Evolutionary conservation across 2,329 filamentous ascomycete species (phyloP).

Genomic region (Calonectria honghensis): DNA sequence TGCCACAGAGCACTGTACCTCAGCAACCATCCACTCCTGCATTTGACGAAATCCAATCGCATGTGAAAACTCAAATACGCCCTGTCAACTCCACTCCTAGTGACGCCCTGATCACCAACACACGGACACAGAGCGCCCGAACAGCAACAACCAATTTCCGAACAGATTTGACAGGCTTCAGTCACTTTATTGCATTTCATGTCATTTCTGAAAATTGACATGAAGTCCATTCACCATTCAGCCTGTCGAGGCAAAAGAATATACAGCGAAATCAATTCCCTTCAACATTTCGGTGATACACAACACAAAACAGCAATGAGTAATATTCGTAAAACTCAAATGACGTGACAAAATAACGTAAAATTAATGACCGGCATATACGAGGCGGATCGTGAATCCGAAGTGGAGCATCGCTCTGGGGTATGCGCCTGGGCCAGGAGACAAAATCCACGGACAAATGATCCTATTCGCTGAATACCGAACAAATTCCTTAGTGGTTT

Average conservation of each 20-base stretch:
- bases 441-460: constrained; percentile 2
- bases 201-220: not conserved
- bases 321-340: not conserved
- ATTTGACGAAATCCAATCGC: no score
- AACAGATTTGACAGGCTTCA: not conserved
- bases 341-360: constrained; percentile 12
- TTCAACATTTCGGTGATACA: not conserved
- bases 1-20: no score
- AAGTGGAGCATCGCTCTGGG: constrained; percentile 4
- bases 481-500: not conserved
- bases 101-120: not conserved
- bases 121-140: not conserved
- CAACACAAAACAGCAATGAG: not conserved
- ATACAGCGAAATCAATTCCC: not conserved
- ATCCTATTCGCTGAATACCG: not conserved
- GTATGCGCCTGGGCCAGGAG: not conserved
- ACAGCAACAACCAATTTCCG: not conserved
- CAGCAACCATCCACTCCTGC: no score
- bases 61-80: not conserved
- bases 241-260: not conserved
- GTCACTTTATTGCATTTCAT: not conserved
- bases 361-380: not conserved
- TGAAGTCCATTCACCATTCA: not conserved
- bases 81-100: not conserved
- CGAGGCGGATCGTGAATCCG: not conserved